A percentile compares a stretch with the other conserved stretches of the same genome.
Conservation (phyloP, 345 rosid genomes). For the Populus alba region DNA sequence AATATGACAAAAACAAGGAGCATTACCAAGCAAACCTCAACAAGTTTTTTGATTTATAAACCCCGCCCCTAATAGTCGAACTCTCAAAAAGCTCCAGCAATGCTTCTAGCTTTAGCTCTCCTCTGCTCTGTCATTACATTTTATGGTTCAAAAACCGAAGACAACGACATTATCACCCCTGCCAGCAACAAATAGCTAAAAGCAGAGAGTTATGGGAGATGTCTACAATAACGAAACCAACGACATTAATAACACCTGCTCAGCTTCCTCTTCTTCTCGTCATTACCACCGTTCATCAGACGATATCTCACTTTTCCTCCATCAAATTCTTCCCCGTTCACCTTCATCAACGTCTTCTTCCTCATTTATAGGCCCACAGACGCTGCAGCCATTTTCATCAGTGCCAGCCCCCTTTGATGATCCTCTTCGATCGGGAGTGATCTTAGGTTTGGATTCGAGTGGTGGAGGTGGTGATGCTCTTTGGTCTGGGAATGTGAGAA, state of each 20-base stretch:
- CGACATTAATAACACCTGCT: background rate
- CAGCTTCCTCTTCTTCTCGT: conserved; percentile 27
- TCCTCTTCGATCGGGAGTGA: conserved; percentile 9
- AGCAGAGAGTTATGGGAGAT: conserved; percentile 5
- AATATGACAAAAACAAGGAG: no score
- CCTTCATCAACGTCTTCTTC: conserved; percentile 27
- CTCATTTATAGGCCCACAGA: conserved; percentile 14
- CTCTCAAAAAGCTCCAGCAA: no score
- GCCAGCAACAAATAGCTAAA: background rate
- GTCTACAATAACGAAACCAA: conserved; percentile 10
- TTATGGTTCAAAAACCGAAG: no score
- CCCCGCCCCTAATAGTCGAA: no score
- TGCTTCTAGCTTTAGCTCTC: no score
- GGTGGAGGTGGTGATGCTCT: conserved; percentile 22
- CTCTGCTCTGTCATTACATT: no score
- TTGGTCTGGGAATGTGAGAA: conserved; percentile 30
- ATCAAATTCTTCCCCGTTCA: conserved; percentile 59
- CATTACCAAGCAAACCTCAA: no score
- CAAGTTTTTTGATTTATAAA: no score
- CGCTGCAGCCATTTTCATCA: background rate
- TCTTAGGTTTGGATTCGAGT: conserved; percentile 21
- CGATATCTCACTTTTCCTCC: conserved; percentile 62
- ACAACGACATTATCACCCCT: no score
- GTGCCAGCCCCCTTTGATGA: background rate
- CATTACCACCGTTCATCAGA: conserved; percentile 34